Conservation (phyloP, 2,329 filamentous ascomycete genomes). For the Exserohilum rostratum region DNA sequence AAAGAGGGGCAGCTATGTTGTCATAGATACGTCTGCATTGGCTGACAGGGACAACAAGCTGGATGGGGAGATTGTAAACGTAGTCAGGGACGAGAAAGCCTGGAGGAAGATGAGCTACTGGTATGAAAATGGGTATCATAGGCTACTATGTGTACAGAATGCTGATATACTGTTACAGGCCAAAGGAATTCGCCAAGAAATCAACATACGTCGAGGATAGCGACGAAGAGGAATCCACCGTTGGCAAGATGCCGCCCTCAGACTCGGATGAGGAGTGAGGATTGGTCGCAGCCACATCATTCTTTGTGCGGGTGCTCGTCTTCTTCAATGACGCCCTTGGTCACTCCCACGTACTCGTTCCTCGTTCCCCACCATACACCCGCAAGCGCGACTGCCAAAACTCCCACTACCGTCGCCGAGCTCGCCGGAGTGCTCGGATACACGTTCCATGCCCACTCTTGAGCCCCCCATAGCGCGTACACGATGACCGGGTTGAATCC, state of each 20-base stretch:
- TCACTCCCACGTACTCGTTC: slow-evolving; percentile 50
- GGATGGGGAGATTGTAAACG: slow-evolving; percentile 87
- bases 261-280: slow-evolving; percentile 70
- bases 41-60: slow-evolving; percentile 76
- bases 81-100: slow-evolving; percentile 86
- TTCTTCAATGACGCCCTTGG: slow-evolving; percentile 34
- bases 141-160: slow-evolving; percentile 16
- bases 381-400: slow-evolving; percentile 70
- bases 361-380: slow-evolving; percentile 65
- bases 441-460: slow-evolving; percentile 94
- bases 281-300: slow-evolving; percentile 15
- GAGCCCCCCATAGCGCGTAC: slow-evolving; percentile 72
- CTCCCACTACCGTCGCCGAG: slow-evolving; percentile 71
- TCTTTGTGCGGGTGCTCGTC: slow-evolving; percentile 42
- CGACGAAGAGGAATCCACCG: slow-evolving; percentile 77
- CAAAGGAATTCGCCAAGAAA: slow-evolving; percentile 75
- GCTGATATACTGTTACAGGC: slow-evolving; percentile 62
- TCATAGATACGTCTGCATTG: slow-evolving; percentile 73
- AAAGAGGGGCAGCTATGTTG: slow-evolving; percentile 83
- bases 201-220: slow-evolving; percentile 65
- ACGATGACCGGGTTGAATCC: slow-evolving; percentile 71
- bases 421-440: slow-evolving; percentile 78
- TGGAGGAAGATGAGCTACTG: slow-evolving; percentile 93
- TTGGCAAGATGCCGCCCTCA: slow-evolving; percentile 84
- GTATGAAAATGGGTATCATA: slow-evolving; percentile 49